phyloP scores from a whole-genome alignment of 2,329 filamentous ascomycete species.

The Trichoderma koningii region DNA sequence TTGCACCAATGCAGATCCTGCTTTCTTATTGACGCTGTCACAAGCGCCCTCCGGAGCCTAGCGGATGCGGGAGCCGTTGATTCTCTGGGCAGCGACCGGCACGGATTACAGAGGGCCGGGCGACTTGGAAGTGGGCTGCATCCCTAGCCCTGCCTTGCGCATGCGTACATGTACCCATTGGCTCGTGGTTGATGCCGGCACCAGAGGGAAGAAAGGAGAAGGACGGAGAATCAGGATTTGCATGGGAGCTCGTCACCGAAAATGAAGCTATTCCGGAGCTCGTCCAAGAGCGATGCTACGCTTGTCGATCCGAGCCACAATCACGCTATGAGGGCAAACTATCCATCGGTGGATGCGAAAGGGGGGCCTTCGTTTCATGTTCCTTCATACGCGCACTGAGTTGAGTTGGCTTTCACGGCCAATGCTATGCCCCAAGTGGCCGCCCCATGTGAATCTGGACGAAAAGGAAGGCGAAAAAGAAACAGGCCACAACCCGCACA shows the following conservation, averaged over 20 bases:
- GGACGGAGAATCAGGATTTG: neutral
- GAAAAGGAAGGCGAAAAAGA: neutral
- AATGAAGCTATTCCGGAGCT: neutral
- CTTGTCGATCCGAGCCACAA: constrained; percentile 26
- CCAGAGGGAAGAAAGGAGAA: neutral
- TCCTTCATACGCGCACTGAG: constrained; percentile 17
- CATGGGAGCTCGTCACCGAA: neutral
- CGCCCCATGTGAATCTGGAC: neutral
- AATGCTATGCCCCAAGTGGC: constrained; percentile 18
- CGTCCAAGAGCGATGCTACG: constrained; percentile 1
- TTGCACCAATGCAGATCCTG: constrained; percentile 8
- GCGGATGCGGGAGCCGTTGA: constrained; percentile 7
- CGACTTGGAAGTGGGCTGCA: constrained; percentile 5
- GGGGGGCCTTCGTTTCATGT: constrained; percentile 10
- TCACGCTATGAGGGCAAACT: constrained; percentile 15
- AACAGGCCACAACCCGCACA: neutral
- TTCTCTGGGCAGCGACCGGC: neutral
- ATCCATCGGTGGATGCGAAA: constrained; percentile 7
- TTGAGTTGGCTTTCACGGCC: constrained; percentile 21
- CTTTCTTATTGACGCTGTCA: neutral
- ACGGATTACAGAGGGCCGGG: constrained; percentile 10
- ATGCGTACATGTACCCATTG: constrained; percentile 19
- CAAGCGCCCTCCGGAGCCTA: neutral
- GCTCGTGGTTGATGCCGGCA: constrained; percentile 14
- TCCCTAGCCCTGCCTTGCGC: constrained; percentile 18